A percentile compares a stretch with the other conserved stretches of the same genome.
Conservation (phyloP, 306 rosid species). For the Heteromeles arbutifolia region DNA sequence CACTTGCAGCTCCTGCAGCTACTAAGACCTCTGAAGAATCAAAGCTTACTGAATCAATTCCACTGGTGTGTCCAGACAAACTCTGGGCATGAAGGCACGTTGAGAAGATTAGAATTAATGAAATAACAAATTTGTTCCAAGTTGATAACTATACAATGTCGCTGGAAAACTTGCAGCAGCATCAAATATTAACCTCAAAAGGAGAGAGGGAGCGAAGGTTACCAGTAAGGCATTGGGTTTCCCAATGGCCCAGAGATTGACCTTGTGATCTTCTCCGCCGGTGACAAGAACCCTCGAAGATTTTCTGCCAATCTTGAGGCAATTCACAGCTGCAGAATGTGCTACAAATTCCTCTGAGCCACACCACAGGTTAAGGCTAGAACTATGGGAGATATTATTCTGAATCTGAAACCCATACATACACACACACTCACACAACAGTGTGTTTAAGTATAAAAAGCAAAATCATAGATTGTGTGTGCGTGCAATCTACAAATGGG, state of each 20-base stretch:
- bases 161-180: neutral
- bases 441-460: neutral
- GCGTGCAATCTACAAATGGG: neutral
- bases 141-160: neutral
- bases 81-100: constrained; percentile 56
- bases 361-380: constrained; percentile 54
- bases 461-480: neutral
- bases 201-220: constrained; percentile 13
- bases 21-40: constrained; percentile 95
- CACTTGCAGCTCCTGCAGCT: constrained; percentile 99
- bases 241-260: constrained; percentile 99
- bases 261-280: constrained; percentile 99
- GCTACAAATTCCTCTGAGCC: constrained; percentile 94
- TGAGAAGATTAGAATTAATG: constrained; percentile 18
- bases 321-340: constrained; percentile 88
- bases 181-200: neutral
- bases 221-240: constrained; percentile 97
- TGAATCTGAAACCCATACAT: neutral
- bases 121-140: neutral
- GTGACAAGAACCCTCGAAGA: constrained; percentile 94
- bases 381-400: neutral
- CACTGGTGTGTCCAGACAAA: constrained; percentile 95
- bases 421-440: neutral
- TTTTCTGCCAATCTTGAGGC: constrained; percentile 95
- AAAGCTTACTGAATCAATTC: constrained; percentile 95